Conservation (phyloP, 495 filamentous ascomycete species). For the Trichoderma asperelloides region DNA sequence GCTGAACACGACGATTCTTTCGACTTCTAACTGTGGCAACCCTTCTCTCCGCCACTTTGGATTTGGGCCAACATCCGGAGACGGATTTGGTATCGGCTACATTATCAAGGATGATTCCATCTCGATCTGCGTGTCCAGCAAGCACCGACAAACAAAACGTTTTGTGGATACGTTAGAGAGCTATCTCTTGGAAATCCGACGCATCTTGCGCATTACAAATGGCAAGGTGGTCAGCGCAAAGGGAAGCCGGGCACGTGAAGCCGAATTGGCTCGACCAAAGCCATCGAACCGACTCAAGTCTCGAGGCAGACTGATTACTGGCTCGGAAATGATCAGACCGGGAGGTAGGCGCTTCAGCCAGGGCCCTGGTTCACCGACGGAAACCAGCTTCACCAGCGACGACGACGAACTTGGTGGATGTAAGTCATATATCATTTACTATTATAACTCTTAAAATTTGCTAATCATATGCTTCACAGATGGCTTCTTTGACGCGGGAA, state of each 20-base stretch:
- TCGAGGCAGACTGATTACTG: constrained; percentile 48
- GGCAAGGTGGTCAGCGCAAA: constrained; percentile 28
- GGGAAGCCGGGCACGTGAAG: constrained; percentile 33
- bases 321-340: constrained; percentile 29
- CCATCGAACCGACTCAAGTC: constrained; percentile 36
- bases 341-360: constrained; percentile 32
- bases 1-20: constrained; percentile 87
- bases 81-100: constrained; percentile 96
- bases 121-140: constrained; percentile 82
- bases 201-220: constrained; percentile 62
- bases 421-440: constrained; percentile 42
- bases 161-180: constrained; percentile 82
- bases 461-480: constrained; percentile 43
- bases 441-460: not conserved
- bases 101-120: constrained; percentile 97
- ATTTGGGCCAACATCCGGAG: constrained; percentile 88
- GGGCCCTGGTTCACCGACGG: constrained; percentile 30
- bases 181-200: constrained; percentile 84
- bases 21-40: constrained; percentile 98
- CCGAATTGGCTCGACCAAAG: constrained; percentile 26
- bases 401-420: constrained; percentile 89
- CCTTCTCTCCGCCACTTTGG: constrained; percentile 94
- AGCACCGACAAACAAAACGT: constrained; percentile 85
- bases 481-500: constrained; percentile 93
- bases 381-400: constrained; percentile 57